Base-by-base conservation (phyloP, 352 stramenopile species). In the Hyaloperonospora arabidopsidis region DNA sequence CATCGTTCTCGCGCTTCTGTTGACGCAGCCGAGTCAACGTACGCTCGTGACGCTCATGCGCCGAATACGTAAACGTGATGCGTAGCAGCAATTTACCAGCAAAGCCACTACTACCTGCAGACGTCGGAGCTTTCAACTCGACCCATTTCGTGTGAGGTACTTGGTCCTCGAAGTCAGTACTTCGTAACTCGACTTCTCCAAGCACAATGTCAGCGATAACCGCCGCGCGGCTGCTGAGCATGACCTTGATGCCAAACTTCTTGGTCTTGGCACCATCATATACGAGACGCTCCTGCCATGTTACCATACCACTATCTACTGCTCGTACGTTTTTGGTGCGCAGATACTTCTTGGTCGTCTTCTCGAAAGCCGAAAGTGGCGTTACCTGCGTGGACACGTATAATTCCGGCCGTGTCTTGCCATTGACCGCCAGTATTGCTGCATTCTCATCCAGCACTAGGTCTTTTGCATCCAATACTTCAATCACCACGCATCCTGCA, bases 201-300 rank as follows among this genome's bases (percentile, higher is more conserved):
- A 91, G 59, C 34, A 84, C 73, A 17, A 86, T 68, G 46, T 90
- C 79, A 1, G 83, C 71, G 55, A 91, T 72, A 34, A 87, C 54
- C 14, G 72, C 63, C 5, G 76, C 70, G 34, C 67, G 82, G 47
- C 69, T 73, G 52, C 70, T 79, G 25, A 93, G 63, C 8, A 67
- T 70, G 10, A 84, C 61, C 56, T 89, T 87, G 43, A 88, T 64
- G n/a, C 67, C 58, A 36, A 89, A 86, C 23, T 62, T 67, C 49
- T 71, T 87, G 14, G 66, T 63, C 70, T 90, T 93, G 45, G 83
- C 57, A 18, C 80, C 78, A 47, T 80, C 74, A 54, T 81, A 87
- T 48, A 71, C 57, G 18, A 89, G 51, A 40, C 59, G 34, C 17
- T 90, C 67, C 1, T 76, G 57, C 78, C 78, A 89, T n/a, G 51